Evolutionary conservation across 208 protist genomes (phyloP), one percentile per base, ranked within the genome.

Genomic region (Crithidia sp.): DNA sequence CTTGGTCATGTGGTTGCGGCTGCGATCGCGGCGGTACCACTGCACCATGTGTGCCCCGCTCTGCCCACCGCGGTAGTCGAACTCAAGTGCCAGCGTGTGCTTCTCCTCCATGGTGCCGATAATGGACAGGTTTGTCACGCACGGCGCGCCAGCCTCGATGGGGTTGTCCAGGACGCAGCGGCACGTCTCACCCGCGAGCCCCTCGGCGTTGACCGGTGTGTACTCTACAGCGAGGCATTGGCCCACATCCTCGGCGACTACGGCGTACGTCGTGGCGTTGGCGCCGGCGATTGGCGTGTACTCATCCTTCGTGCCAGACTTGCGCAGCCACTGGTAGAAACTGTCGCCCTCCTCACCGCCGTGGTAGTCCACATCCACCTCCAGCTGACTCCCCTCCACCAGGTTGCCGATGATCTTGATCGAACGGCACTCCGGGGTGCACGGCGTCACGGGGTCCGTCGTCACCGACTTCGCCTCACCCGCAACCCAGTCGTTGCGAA

Each of bases 331-430:
- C 77, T 97, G 92, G 77, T 91, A 96, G 69, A 89, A 86, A 79
- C 89, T 95, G 50, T 89, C 77, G 63, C 95, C 93, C 71, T 98
- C 93, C 61, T 84, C 81, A 56, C 95, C 95, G 55, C 93, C 93
- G 70, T 81, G 81, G 86, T 97, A 98, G 56, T 84, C 67, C 7
- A 92, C 91, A 43, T 96, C 84, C 44, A 92, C 91, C 77, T 89
- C 82, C 50, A 98, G 69, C 73, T 88, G 70, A 71, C 84, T 95
- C n/a, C 82, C 92, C 77, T 95, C 90, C 39, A 90, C 79, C 47
- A 97, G 85, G 70, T 87, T 87, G 62, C 95, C 95, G 65, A 95
- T 89, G 57, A 98, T 95, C 83, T 94, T 92, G 74, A 97, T 96
- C 50, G 88, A 91, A 73, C 93, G 85, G 79, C 92, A 96, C 73